A percentile compares a stretch with the other conserved stretches of the same genome.
phyloP scores from a whole-genome alignment of 2,329 filamentous ascomycete genomes.

The Colletotrichum kahawae region DNA sequence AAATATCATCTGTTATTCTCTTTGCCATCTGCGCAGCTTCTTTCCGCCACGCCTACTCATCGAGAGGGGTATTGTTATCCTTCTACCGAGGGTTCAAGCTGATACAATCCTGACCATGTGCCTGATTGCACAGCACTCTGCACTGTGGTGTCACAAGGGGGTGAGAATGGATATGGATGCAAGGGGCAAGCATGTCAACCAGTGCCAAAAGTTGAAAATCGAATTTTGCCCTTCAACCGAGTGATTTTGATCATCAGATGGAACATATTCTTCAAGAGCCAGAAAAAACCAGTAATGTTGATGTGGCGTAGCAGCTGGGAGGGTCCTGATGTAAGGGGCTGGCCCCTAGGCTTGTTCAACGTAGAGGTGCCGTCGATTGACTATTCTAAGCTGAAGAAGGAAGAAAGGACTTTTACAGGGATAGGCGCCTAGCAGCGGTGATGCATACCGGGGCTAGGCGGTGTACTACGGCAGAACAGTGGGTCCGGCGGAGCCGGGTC shows the following conservation, averaged over 20 bases:
- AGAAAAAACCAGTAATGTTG: background rate
- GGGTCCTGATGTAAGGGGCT: no score
- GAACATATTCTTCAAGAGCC: background rate
- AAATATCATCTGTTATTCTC: background rate
- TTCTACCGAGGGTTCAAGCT: no score
- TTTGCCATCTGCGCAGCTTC: background rate
- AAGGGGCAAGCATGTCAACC: background rate
- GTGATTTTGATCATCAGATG: background rate
- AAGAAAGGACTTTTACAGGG: no score
- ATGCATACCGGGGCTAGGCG: no score
- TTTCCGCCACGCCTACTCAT: background rate
- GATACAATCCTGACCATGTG: fast-evolving
- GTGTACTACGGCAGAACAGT: no score
- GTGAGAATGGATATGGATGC: background rate
- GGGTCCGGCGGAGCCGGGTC: no score
- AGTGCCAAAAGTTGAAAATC: background rate
- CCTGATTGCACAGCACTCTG: background rate
- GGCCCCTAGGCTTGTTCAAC: no score
- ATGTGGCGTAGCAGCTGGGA: background rate
- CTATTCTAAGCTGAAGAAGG: no score
- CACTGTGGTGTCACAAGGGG: background rate
- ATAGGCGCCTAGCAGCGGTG: no score
- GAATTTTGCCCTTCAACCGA: background rate
- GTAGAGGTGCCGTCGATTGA: no score
- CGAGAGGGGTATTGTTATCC: no score